Conservation (phyloP, 1,284 basidiomycete species). For the Pseudozyma hubeiensis region DNA sequence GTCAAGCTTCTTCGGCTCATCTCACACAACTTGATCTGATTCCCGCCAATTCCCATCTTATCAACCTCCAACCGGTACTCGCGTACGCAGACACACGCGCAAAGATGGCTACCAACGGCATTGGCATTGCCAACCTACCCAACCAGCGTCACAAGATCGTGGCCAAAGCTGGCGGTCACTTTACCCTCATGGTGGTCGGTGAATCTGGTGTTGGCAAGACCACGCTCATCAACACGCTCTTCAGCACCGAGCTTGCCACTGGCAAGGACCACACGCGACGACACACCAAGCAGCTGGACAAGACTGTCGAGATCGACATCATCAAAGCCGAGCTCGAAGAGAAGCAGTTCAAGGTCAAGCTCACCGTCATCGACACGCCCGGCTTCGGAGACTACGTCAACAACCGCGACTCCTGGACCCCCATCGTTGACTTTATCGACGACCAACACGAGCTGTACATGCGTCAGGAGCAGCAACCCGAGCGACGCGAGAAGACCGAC, state of each 20-base stretch:
- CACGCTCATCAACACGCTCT: conserved; percentile 92
- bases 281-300: conserved; percentile 97
- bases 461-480: conserved; percentile 98
- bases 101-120: conserved; percentile 55
- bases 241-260: conserved; percentile 94
- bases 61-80: no score
- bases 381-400: conserved; percentile 99
- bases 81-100: neutral
- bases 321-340: conserved; percentile 86
- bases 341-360: conserved; percentile 98
- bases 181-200: conserved; percentile 99
- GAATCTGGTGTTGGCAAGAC: conserved; percentile 71
- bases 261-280: conserved; percentile 90
- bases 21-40: no score
- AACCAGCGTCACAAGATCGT: conserved; percentile 82
- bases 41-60: no score
- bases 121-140: conserved; percentile 86
- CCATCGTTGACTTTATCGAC: conserved; percentile 99
- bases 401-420: conserved; percentile 97
- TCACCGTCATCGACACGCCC: conserved; percentile 97
- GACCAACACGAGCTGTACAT: conserved; percentile 99
- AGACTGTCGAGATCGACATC: conserved; percentile 84
- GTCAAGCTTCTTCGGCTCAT: no score
- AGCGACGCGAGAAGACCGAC: conserved; percentile 91
- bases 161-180: conserved; percentile 94